Base-by-base conservation (phyloP, 1,284 basidiomycete genomes). In the Schizophyllum commune region DNA sequence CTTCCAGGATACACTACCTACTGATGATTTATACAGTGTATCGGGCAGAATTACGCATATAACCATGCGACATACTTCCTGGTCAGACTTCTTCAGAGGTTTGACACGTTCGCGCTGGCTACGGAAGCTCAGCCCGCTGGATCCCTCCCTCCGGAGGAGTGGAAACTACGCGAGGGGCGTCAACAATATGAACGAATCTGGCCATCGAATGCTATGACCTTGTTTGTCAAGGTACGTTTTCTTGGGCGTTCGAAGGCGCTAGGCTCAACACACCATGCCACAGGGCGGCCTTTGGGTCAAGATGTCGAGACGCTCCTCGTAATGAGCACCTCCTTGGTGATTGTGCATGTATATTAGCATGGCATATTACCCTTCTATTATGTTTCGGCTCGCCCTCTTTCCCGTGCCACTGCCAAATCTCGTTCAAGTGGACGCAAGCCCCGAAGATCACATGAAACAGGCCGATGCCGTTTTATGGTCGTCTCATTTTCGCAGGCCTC, bases 21-120 rank as follows among this genome's bases (percentile, higher is more conserved):
- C 27, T 55, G 53, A 55, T 13, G 53, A 15, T 3, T 1, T 6
- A 3, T 20, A 11, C 65, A 88, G 86, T 89, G 88, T 67, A 71
- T 90, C 17, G 88, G 88, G 5, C 86, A 89, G 68, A 84, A 88
- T 65, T 88, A 88, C 63, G 88, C 88, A 3, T 84, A 84, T 64
- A 89, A 89, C 68, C 84, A 91, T 69, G 82, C 84, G 55, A 83
- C 85, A 2, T 90, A 82, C 68, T 84, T 89, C 71, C 77, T 91
- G 39, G 82, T 85, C 8, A 77, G 84, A 32, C 70, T 91, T 27
- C 69, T 91, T 57, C 88, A 90, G 66, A 76, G 77, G 21, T 89
- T 84, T 65, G 80, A 83, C 63, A 73, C 75, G 1, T 83, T 91
- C 67, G 75, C 77, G 9, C 71, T 90, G 34, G 83, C 83, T 0